Percentiles rank a stretch among this genome's conserved stretches.
phyloP scores from a whole-genome alignment of 2,329 filamentous ascomycete species.

The Elsinoe batatas region DNA sequence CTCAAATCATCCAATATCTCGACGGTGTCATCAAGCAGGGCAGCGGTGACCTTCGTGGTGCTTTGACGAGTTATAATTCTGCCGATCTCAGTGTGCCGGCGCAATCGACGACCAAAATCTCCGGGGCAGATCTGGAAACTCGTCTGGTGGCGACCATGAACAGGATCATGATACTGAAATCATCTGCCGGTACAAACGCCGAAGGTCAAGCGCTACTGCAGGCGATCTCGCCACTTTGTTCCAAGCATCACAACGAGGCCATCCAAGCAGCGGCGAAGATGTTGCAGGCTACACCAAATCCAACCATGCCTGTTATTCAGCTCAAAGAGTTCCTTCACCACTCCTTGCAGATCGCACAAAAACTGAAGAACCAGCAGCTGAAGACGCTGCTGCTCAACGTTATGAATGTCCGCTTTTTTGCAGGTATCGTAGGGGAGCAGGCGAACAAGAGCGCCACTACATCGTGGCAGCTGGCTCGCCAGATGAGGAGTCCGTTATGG shows the following conservation, averaged over 20 bases:
- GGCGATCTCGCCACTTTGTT: conserved; percentile 57
- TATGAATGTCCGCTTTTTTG: conserved; percentile 76
- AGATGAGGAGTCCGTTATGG: conserved; percentile 29
- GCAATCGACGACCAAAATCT: conserved; percentile 12
- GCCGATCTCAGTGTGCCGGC: conserved; percentile 46
- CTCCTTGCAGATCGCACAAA: conserved; percentile 60
- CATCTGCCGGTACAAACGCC: conserved; percentile 33
- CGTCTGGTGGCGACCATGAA: conserved; percentile 40
- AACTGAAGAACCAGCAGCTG: conserved; percentile 65
- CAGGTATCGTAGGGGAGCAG: conserved; percentile 61
- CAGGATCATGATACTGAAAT: conserved; percentile 37
- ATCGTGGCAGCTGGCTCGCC: conserved; percentile 48
- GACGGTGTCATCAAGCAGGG: conserved; percentile 67
- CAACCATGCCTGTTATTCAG: conserved; percentile 57
- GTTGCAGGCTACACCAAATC: conserved; percentile 54
- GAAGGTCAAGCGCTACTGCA: conserved; percentile 53
- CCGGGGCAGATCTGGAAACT: conserved; percentile 30
- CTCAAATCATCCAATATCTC: conserved; percentile 47
- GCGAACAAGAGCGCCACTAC: conserved; percentile 41
- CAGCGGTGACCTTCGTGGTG: conserved; percentile 59
- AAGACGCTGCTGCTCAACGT: conserved; percentile 75
- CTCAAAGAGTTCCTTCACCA: conserved; percentile 69
- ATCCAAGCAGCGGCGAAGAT: conserved; percentile 71
- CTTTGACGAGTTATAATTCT: conserved; percentile 57
- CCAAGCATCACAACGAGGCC: conserved; percentile 60